A percentile compares a stretch with the other conserved stretches of the same genome.
These are phyloP conservation scores for Lepraria neglecta DNA, from an alignment of 495 filamentous ascomycete species.

Conservation along the genomic window DNA sequence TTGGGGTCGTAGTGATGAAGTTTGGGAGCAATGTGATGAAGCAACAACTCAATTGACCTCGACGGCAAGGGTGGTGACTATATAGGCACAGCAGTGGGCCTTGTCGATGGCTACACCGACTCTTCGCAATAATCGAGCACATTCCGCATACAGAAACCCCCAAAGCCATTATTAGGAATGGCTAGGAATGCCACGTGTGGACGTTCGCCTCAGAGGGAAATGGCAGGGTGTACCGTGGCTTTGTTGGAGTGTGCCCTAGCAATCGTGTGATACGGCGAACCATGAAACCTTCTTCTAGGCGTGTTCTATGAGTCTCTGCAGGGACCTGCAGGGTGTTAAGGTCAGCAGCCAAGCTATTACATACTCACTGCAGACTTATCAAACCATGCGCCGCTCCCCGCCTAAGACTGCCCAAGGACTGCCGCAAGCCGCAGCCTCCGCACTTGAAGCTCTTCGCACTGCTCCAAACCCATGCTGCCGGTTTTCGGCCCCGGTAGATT, in stretches of 20 bases:
- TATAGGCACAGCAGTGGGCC: constrained; percentile 16
- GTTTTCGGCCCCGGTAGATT: constrained; percentile 6
- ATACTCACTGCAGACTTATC: constrained; percentile 20
- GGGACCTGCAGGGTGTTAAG: constrained; percentile 18
- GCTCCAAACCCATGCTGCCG: background rate
- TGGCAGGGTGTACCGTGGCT: constrained; percentile 10
- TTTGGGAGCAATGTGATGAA: constrained; percentile 7
- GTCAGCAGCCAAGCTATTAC: constrained; percentile 22
- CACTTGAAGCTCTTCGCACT: background rate
- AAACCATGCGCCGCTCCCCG: constrained; percentile 17
- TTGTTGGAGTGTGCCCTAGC: background rate
- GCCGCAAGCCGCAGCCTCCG: constrained; percentile 14
- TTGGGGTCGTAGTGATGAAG: background rate
- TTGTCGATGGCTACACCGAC: constrained; percentile 20
- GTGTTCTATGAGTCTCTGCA: constrained; percentile 6
- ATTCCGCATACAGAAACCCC: constrained; percentile 22
- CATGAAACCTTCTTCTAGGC: background rate
- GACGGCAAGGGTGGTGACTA: constrained; percentile 13
- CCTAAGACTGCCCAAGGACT: constrained; percentile 7
- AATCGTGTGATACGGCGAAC: background rate
- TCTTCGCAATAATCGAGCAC: constrained; percentile 17
- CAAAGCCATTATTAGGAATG: constrained; percentile 17
- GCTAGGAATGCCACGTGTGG: constrained; percentile 20
- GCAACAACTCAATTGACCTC: background rate
- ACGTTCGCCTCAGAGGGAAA: constrained; percentile 5